Base-by-base conservation (phyloP, 2,329 filamentous ascomycete species). In the Nannizziopsis arthrosporioides region DNA sequence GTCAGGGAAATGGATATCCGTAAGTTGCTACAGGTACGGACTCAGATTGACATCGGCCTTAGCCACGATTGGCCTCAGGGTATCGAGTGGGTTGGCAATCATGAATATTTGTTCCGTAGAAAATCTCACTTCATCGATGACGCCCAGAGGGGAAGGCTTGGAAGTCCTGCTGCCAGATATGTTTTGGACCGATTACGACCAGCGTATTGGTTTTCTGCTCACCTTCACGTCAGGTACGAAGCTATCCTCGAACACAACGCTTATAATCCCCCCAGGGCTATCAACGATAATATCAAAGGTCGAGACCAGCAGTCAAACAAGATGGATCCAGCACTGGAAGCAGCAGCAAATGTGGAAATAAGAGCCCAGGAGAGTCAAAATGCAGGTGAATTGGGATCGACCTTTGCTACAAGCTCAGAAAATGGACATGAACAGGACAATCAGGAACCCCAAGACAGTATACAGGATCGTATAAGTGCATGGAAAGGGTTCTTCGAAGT, bases 1-100 rank as follows among this genome's bases (percentile, higher is more conserved):
- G 80, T 94, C 17, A 77, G 92, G 39, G 89, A 95, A 65, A 67
- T 93, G 10, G 92, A 98, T 62, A 78, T 86, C n/a, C 81, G 90
- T 58, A 96, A 95, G 66, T 69, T 98, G 31, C 72, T 95, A 35
- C 81, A 89, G 59, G 60, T 96, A 30, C 77, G 80, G n/a, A 85
- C 84, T 14, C 90, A 94, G 60, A 81, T 96, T 34, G 92, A 98
- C 56, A 71, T 98, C 39, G 88, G 89, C 2, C 67, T 98, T 46
- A 95, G 89, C 57, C 92, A 98, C 61, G 92, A 98, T 68, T 98
- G 92, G 92, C 92, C 92, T 0, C 78, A 82, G 43, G 81, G 76
- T 0, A 78, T 96, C 47, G 92, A 94, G 67, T 80, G 78, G 61
- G 76, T 80, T 54, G 92, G 92, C 4, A 75, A 96, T 60, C 68